phyloP scores from a whole-genome alignment of 352 stramenopile genomes.

The Pythium scleroteichum region DNA sequence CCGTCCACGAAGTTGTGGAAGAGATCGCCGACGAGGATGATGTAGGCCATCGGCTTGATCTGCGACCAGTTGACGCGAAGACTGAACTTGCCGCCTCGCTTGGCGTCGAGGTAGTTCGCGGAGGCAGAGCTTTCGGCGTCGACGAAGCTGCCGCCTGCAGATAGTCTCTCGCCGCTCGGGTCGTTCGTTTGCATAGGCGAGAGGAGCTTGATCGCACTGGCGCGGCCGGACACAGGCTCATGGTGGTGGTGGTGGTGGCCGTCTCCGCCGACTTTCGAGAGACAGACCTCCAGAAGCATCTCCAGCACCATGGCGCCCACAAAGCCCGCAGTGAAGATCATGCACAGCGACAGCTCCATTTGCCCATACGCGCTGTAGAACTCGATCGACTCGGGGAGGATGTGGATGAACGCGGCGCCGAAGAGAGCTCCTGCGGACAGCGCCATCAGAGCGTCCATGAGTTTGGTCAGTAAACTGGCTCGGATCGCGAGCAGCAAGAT shows the following conservation, averaged over 20 bases:
- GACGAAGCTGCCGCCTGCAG: slow-evolving; percentile 10
- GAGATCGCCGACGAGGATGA: slow-evolving; percentile 82
- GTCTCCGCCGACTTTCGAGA: slow-evolving; percentile 34
- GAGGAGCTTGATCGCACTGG: slow-evolving; percentile 30
- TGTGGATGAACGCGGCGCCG: slow-evolving; percentile 72
- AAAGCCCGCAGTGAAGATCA: slow-evolving; percentile 67
- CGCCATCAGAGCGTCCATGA: slow-evolving; percentile 51
- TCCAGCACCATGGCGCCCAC: slow-evolving; percentile 59
- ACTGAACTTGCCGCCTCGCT: slow-evolving; percentile 28
- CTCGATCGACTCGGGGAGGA: slow-evolving; percentile 72
- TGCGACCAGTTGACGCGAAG: slow-evolving; percentile 37
- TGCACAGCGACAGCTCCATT: slow-evolving; percentile 57
- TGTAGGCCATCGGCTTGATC: slow-evolving; percentile 59
- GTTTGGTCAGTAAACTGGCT: slow-evolving; percentile 27
- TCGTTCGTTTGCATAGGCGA: slow-evolving; percentile 15
- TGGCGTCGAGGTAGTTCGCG: neutral
- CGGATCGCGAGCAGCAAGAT: slow-evolving; percentile 40
- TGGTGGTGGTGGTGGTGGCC: slow-evolving; percentile 31
- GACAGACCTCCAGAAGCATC: slow-evolving; percentile 49
- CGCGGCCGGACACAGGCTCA: slow-evolving; percentile 7
- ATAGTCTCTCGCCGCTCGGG: neutral
- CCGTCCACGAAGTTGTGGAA: slow-evolving; percentile 92
- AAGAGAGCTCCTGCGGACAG: slow-evolving; percentile 73
- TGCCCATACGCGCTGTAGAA: slow-evolving; percentile 57
- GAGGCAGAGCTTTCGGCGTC: slow-evolving; percentile 21